phyloP scores from a whole-genome alignment of 2,329 filamentous ascomycete species.

The Clarireedia monteithiana region DNA sequence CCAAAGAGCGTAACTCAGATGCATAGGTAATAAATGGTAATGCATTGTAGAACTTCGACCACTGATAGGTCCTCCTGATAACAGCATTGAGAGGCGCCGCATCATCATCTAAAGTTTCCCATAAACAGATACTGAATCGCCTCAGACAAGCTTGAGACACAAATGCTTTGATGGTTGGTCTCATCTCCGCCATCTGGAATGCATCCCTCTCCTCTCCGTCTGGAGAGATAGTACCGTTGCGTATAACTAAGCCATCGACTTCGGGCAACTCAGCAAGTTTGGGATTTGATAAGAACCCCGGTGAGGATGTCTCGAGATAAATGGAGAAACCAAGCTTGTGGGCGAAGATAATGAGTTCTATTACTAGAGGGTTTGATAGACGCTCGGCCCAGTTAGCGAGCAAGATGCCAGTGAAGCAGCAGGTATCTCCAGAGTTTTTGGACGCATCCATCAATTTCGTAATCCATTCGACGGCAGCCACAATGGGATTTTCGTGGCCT shows the following conservation, averaged over 20 bases:
- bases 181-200: conserved; percentile 31
- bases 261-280: conserved; percentile 13
- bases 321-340: conserved; percentile 19
- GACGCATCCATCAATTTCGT: conserved; percentile 11
- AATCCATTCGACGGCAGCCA: not conserved
- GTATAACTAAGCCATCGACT: conserved; percentile 33
- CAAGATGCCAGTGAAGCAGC: conserved; percentile 17
- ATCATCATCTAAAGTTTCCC: conserved; percentile 26
- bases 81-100: conserved; percentile 21
- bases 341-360: conserved; percentile 19
- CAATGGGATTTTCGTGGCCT: conserved; percentile 4
- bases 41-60: conserved; percentile 20
- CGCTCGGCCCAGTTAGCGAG: conserved; percentile 18
- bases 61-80: conserved; percentile 20
- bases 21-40: conserved; percentile 17
- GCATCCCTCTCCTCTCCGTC: conserved; percentile 36
- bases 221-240: conserved; percentile 35
- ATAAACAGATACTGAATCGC: conserved; percentile 22
- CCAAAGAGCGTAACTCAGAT: conserved; percentile 1
- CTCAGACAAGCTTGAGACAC: conserved; percentile 20
- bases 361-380: conserved; percentile 12
- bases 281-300: conserved; percentile 16
- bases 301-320: conserved; percentile 21
- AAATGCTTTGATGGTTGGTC: conserved; percentile 16
- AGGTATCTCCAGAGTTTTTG: conserved; percentile 11